Conservation (phyloP, 1,284 basidiomycete genomes). For the Tremellales sp. region DNA sequence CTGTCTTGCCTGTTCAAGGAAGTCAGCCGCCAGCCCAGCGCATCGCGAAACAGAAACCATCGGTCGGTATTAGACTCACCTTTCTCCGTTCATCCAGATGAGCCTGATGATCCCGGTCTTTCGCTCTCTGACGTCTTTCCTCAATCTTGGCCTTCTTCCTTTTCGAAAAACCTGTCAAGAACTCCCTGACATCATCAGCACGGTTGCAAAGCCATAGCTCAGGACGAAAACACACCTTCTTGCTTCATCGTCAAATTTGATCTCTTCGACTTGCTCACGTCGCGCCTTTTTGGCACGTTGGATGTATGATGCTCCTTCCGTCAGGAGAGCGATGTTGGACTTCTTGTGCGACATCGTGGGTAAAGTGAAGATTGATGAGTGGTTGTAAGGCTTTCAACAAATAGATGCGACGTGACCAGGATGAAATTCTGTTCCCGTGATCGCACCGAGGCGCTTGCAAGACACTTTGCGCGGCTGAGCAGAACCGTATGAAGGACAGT, state of each 20-base stretch:
- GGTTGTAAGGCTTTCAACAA: too few relatives aligned
- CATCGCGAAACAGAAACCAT: neutral
- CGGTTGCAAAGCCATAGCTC: neutral
- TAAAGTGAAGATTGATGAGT: neutral
- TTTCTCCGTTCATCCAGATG: slow-evolving; percentile 43
- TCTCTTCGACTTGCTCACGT: slow-evolving; percentile 46
- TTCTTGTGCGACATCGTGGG: slow-evolving; percentile 8
- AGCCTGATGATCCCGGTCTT: slow-evolving; percentile 44
- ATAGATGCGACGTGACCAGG: too few relatives aligned
- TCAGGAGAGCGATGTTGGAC: slow-evolving; percentile 48
- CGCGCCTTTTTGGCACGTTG: slow-evolving; percentile 44
- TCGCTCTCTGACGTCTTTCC: slow-evolving; percentile 40
- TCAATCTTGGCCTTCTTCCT: slow-evolving; percentile 49
- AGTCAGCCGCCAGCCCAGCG: neutral
- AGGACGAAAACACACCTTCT: slow-evolving; percentile 28
- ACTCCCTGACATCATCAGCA: slow-evolving; percentile 37
- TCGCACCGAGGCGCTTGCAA: too few relatives aligned
- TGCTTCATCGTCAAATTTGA: slow-evolving; percentile 49
- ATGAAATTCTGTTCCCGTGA: too few relatives aligned
- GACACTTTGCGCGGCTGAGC: too few relatives aligned
- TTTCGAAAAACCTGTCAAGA: slow-evolving; percentile 49
- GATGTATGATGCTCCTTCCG: slow-evolving; percentile 47
- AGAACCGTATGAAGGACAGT: too few relatives aligned
- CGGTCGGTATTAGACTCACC: slow-evolving; percentile 26
- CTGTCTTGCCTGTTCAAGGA: slow-evolving; percentile 28